A percentile compares a stretch with the other conserved stretches of the same genome.
phyloP scores from a whole-genome alignment of 2,329 filamentous ascomycete genomes.

The Trichoderma sp. region DNA sequence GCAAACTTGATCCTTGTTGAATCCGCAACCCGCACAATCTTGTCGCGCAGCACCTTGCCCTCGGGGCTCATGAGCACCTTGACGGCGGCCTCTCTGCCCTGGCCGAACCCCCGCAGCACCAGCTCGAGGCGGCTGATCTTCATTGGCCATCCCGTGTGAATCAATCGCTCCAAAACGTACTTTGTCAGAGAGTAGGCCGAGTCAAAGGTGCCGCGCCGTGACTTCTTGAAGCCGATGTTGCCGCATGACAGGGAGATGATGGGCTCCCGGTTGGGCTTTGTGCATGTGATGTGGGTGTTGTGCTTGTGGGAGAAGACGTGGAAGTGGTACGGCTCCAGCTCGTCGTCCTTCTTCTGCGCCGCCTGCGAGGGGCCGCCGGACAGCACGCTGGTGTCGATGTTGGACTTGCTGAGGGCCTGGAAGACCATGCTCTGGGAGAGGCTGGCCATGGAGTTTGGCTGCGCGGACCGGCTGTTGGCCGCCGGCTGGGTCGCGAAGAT shows the following conservation, averaged over 20 bases:
- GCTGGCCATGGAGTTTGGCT: constrained; percentile 40
- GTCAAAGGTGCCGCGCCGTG: constrained; percentile 80
- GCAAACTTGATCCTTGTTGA: constrained; percentile 92
- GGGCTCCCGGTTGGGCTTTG: constrained; percentile 75
- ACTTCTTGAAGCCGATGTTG: constrained; percentile 89
- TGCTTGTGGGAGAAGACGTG: constrained; percentile 87
- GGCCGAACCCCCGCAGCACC: constrained; percentile 80
- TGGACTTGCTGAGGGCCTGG: constrained; percentile 42
- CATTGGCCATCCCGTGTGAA: constrained; percentile 75
- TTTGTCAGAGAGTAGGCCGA: constrained; percentile 87
- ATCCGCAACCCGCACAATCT: constrained; percentile 81
- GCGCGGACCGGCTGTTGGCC: constrained; percentile 27
- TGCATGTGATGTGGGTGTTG: constrained; percentile 93
- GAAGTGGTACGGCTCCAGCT: constrained; percentile 73
- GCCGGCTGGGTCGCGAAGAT: constrained; percentile 38
- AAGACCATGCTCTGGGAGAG: constrained; percentile 47
- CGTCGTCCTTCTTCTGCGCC: constrained; percentile 40
- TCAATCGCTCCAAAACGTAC: constrained; percentile 80
- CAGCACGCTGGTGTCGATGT: constrained; percentile 41
- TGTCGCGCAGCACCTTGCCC: constrained; percentile 71
- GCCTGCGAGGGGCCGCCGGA: constrained; percentile 32
- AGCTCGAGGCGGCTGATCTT: constrained; percentile 80
- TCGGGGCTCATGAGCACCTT: constrained; percentile 89
- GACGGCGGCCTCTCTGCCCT: constrained; percentile 82
- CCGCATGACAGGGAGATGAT: constrained; percentile 81